Conservation (phyloP, 2,329 filamentous ascomycete species). For the Truncatella angustata region DNA sequence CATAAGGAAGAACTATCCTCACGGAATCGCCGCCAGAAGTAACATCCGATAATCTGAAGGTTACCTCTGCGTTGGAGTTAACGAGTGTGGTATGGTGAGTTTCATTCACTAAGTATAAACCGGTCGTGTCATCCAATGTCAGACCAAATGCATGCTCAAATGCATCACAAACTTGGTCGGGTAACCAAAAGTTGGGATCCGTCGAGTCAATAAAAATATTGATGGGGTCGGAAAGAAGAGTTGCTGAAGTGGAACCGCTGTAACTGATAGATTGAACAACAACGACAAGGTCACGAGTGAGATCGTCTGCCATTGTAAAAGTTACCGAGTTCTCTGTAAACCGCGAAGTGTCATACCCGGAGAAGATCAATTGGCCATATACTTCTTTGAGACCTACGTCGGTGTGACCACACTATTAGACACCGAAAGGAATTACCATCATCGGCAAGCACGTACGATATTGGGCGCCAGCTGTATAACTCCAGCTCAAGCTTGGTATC, state of each 20-base stretch:
- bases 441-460: constrained; percentile 30
- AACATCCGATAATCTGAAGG: constrained; percentile 32
- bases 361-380: constrained; percentile 37
- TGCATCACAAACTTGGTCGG: constrained; percentile 27
- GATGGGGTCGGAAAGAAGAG: constrained; percentile 31
- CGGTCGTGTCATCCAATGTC: constrained; percentile 23
- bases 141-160: constrained; percentile 33
- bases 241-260: constrained; percentile 29
- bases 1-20: constrained; percentile 29
- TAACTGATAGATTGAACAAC: constrained; percentile 37
- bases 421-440: no score
- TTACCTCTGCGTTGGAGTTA: constrained; percentile 30
- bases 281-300: constrained; percentile 35
- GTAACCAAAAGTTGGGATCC: constrained; percentile 34
- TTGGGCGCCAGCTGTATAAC: constrained; percentile 39
- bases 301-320: constrained; percentile 33
- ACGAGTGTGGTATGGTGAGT: constrained; percentile 28
- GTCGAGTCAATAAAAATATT: constrained; percentile 35
- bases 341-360: constrained; percentile 39
- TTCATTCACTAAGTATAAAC: constrained; percentile 34
- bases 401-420: neutral
- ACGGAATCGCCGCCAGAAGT: constrained; percentile 28
- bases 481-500: constrained; percentile 41
- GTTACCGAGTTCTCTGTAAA: constrained; percentile 35
- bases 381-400: constrained; percentile 32